Evolutionary conservation across 1,284 basidiomycete genomes (phyloP), one percentile per base, ranked within the genome.

Genomic region (Kwoniella shivajii): DNA sequence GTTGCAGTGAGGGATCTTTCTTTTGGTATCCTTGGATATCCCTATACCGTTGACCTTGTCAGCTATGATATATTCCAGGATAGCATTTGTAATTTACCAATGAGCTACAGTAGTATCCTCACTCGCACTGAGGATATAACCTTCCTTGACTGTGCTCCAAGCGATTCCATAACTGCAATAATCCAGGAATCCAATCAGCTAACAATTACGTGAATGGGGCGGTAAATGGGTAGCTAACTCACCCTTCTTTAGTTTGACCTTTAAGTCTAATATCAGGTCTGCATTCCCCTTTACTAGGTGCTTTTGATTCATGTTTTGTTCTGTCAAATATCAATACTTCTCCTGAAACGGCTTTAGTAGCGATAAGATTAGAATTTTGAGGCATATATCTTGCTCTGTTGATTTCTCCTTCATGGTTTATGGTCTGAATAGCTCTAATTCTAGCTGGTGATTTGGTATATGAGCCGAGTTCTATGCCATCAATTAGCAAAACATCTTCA

Each of bases 361-460:
- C 96, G 63, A 99, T 91, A 64, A 99, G 78, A 78, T 99, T 92
- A 6, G 92, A 90, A 73, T 99, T 99, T 79, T 98, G 95, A 14
- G 96, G 96, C 91, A 97, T 98, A 78, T 99, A 99, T 43, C 96
- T 84, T 55, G 96, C 96, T 36, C 94, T 82, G 78, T 99, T 99
- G 69, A 99, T 92, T 77, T 99, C 96, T 48, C 93, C 93, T 9
- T 86, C 85, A 77, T 99, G 96, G 76, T 94, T 94, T 80, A 99
- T 99, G 60, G 86, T 88, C 75, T 99, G 96, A 31, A 88, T 89
- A 72, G 97, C 85, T 70, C 90, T 88, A 61, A 99, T 86, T 26
- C 91, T 85, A 0, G 93, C 90, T 37, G 73, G 80, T 5, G 87
- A 83, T 36, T 92, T 85, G 16, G 84, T 86, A 76, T 94, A 86